phyloP scores from a whole-genome alignment of 371 early-diverging fungal genomes.

The Entomophthora muscae region DNA sequence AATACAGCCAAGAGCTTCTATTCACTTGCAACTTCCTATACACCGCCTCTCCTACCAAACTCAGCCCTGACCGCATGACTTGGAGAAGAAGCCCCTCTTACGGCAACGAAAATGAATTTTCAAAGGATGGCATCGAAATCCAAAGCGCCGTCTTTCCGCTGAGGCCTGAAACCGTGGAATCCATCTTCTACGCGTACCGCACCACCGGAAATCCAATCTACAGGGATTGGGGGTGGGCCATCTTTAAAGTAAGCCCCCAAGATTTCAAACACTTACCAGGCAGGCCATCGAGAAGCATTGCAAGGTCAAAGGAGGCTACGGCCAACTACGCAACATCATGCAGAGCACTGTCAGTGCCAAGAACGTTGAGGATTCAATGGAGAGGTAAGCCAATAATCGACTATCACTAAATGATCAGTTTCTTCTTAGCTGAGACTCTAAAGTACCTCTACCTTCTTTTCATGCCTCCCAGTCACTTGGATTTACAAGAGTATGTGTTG shows the following conservation, averaged over 20 bases:
- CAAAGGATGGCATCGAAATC: neutral
- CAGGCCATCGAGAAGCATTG: slow-evolving; percentile 43
- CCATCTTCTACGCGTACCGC: slow-evolving; percentile 48
- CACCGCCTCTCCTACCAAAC: slow-evolving; percentile 18
- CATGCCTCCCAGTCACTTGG: slow-evolving; percentile 14
- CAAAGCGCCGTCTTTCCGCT: no score
- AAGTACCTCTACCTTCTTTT: slow-evolving; percentile 88
- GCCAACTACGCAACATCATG: slow-evolving; percentile 32
- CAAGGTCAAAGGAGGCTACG: slow-evolving; percentile 34
- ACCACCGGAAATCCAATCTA: slow-evolving; percentile 55
- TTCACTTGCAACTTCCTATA: neutral
- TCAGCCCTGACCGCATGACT: slow-evolving; percentile 30
- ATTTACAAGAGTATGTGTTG: slow-evolving; percentile 58
- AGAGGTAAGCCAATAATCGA: slow-evolving; percentile 9
- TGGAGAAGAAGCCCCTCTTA: no score
- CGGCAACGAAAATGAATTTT: no score
- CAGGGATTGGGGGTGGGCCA: slow-evolving; percentile 49
- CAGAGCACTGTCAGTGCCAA: slow-evolving; percentile 12
- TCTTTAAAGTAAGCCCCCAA: neutral
- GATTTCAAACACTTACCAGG: slow-evolving; percentile 41
- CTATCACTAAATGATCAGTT: slow-evolving; percentile 15
- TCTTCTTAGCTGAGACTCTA: slow-evolving; percentile 72
- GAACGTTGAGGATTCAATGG: slow-evolving; percentile 11
- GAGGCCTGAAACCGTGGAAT: slow-evolving; percentile 47
- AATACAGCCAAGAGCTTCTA: neutral